These are phyloP conservation scores for Cytospora leucostoma DNA, from an alignment of 2,329 filamentous ascomycete species.

Conservation along the genomic window DNA sequence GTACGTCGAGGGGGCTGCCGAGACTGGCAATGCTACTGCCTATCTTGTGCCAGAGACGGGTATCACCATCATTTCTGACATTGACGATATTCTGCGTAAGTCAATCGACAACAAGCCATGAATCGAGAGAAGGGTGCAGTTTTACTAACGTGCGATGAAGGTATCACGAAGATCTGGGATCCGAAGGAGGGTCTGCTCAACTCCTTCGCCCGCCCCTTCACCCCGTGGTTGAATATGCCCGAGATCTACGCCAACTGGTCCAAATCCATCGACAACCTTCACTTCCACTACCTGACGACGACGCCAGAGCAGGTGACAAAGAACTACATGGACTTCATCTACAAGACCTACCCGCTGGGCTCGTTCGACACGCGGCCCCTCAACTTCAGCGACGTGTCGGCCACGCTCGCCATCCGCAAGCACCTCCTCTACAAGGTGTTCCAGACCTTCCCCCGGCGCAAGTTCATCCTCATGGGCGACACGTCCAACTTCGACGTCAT, in stretches of 20 bases:
- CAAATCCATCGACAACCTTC: constrained; percentile 63
- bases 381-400: constrained; percentile 76
- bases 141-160: constrained; percentile 10
- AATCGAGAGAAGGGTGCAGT: not conserved
- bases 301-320: constrained; percentile 77
- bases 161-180: constrained; percentile 76
- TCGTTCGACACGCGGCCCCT: constrained; percentile 77
- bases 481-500: constrained; percentile 78
- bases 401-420: constrained; percentile 70
- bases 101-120: not conserved
- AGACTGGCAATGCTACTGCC: constrained; percentile 71
- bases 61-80: constrained; percentile 73
- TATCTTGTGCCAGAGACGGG: constrained; percentile 73
- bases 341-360: constrained; percentile 73
- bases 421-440: constrained; percentile 72
- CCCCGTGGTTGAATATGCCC: constrained; percentile 78
- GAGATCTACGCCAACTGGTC: constrained; percentile 77
- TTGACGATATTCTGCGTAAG: constrained; percentile 74
- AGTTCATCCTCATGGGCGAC: constrained; percentile 75
- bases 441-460: constrained; percentile 71
- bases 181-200: constrained; percentile 75
- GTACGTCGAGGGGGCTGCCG: constrained; percentile 60
- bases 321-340: constrained; percentile 81
- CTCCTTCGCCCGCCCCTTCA: constrained; percentile 71
- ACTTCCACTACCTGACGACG: constrained; percentile 82